These are phyloP conservation scores for Clathrospora elynae DNA, from an alignment of 2,329 filamentous ascomycete genomes.

Conservation along the genomic window DNA sequence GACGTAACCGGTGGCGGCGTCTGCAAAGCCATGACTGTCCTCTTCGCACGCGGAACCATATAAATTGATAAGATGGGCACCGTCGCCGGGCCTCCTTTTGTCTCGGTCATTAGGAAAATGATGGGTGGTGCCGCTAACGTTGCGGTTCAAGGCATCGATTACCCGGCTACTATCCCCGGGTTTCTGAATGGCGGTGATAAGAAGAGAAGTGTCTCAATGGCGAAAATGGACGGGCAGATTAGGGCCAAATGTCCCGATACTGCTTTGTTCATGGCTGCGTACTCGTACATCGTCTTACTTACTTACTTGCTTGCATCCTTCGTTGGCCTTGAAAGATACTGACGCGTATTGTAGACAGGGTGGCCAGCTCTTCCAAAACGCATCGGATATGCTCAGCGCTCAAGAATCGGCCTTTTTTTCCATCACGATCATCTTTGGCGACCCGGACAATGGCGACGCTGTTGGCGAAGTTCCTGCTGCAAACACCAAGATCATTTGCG, in stretches of 20 bases:
- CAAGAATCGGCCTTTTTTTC: conserved; percentile 31
- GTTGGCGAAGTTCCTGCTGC: conserved; percentile 40
- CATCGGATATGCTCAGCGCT: conserved; percentile 41
- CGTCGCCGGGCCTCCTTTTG: conserved; percentile 58
- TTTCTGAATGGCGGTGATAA: conserved; percentile 56
- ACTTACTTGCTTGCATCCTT: background rate
- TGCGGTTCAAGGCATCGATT: conserved; percentile 61
- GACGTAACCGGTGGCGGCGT: conserved; percentile 34
- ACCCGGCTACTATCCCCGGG: conserved; percentile 54
- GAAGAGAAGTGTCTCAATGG: conserved; percentile 54
- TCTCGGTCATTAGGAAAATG: conserved; percentile 50
- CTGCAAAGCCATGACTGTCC: conserved; percentile 57
- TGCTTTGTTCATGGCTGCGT: conserved; percentile 55
- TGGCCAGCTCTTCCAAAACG: conserved; percentile 54
- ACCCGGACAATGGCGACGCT: conserved; percentile 44
- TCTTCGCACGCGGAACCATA: conserved; percentile 63
- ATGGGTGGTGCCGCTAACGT: conserved; percentile 52
- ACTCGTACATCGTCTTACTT: conserved; percentile 49
- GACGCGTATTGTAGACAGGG: conserved; percentile 39
- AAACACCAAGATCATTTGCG: conserved; percentile 44
- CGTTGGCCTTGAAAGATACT: background rate
- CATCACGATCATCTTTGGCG: conserved; percentile 46
- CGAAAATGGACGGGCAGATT: conserved; percentile 48
- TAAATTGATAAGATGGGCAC: conserved; percentile 60
- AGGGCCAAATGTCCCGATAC: conserved; percentile 53